Evolutionary conservation across 495 filamentous ascomycete genomes (phyloP).

Genomic region (Aspergillus heteromorphus): DNA sequence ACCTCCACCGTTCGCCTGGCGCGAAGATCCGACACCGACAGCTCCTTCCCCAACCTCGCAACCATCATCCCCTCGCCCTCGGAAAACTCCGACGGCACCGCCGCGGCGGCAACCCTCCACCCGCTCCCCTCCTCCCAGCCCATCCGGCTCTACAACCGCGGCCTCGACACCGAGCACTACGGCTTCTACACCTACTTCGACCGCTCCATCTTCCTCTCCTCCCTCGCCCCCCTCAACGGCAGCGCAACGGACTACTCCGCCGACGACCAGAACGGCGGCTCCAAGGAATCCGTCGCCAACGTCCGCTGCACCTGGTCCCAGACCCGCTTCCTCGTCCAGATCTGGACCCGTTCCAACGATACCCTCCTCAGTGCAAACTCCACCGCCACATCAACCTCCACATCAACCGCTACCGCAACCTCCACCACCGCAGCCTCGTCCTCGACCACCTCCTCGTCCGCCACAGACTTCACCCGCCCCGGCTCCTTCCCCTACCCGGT

Average conservation of each 20-base stretch:
- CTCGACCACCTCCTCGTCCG: slow-evolving; percentile 34
- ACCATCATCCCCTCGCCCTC: slow-evolving; percentile 55
- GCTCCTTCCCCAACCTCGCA: slow-evolving; percentile 44
- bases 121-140: slow-evolving; percentile 69
- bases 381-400: slow-evolving; percentile 17
- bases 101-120: slow-evolving; percentile 62
- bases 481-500: slow-evolving; percentile 84
- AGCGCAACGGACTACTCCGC: slow-evolving; percentile 28
- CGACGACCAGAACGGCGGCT: slow-evolving; percentile 62
- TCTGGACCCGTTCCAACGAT: slow-evolving; percentile 66
- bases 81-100: slow-evolving; percentile 60
- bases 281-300: slow-evolving; percentile 51
- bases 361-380: slow-evolving; percentile 9
- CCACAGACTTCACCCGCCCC: slow-evolving; percentile 53
- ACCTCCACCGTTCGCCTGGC: slow-evolving; percentile 19
- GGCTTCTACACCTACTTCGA: slow-evolving; percentile 92
- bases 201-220: slow-evolving; percentile 75
- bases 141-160: slow-evolving; percentile 79
- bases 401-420: slow-evolving; percentile 18
- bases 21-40: slow-evolving; percentile 21
- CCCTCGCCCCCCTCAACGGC: slow-evolving; percentile 34
- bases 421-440: slow-evolving; percentile 5
- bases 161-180: slow-evolving; percentile 75
- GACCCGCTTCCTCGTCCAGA: slow-evolving; percentile 82
- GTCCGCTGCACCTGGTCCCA: slow-evolving; percentile 74